Conservation (phyloP, 768 basidiomycete species). For the Obba rivulosa region DNA sequence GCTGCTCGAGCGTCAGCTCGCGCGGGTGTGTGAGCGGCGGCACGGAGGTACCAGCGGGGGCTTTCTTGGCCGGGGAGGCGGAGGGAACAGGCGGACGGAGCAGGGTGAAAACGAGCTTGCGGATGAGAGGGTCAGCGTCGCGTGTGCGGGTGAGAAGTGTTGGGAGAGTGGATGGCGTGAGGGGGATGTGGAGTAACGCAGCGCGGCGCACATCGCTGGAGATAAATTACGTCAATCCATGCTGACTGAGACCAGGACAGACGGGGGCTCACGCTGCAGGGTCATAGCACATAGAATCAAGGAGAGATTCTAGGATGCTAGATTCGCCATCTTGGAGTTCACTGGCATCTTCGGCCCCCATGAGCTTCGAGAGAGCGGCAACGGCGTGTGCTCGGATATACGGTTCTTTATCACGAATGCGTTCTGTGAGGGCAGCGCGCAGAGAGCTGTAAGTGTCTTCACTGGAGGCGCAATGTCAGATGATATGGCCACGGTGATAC, state of each 20-base stretch:
- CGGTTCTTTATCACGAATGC: conserved; percentile 42
- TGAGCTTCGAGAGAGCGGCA: conserved; percentile 38
- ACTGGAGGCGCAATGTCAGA: conserved; percentile 21
- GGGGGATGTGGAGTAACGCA: conserved; percentile 39
- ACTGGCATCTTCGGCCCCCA: conserved; percentile 33
- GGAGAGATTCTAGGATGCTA: conserved; percentile 29
- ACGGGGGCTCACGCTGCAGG: conserved; percentile 35
- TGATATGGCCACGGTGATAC: too few relatives aligned
- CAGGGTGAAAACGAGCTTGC: conserved; percentile 34
- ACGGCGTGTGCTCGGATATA: conserved; percentile 41
- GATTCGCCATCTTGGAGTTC: conserved; percentile 23
- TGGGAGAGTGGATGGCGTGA: conserved; percentile 32
- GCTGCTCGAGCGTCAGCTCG: conserved; percentile 33
- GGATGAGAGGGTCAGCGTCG: conserved; percentile 40
- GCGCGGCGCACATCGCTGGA: conserved; percentile 46
- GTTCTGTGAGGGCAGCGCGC: conserved; percentile 32
- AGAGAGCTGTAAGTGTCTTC: conserved; percentile 40
- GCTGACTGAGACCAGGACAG: neutral
- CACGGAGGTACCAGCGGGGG: neutral
- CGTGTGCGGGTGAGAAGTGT: conserved; percentile 39
- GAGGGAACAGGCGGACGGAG: conserved; percentile 17
- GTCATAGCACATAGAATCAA: conserved; percentile 37
- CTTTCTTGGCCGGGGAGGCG: neutral
- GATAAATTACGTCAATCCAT: neutral
- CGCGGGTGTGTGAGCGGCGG: conserved; percentile 24